Evolutionary conservation across 1,139 yeast genomes (phyloP), one percentile per base, ranked within the genome.

Genomic region (Blastobotrys aristatus): DNA sequence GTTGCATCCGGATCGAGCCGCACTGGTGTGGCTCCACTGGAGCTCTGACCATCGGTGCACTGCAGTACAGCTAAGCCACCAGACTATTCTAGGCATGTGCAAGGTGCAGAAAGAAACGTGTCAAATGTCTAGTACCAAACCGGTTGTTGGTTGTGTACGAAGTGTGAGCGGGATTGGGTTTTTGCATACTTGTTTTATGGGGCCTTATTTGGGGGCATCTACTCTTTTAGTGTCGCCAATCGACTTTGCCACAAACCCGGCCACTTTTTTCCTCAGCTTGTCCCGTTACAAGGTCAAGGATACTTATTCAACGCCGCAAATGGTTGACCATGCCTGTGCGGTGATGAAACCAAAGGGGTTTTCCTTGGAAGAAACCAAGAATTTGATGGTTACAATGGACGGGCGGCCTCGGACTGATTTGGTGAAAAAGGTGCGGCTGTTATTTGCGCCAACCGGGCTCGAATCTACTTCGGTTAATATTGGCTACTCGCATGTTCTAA

Each of bases 71-170:
- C 66, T 82, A 49, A 72, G 79, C 33, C 95, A 86, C 61, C 71
- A 73, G 36, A 76, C 79, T 40, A 71, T 92, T 13, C 67, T 92
- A 60, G 83, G 89, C 0, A 77, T 87, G 64, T 89, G 97, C 64
- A 88, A 90, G 59, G 84, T 87, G 13, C 79, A 89, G 60, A 92
- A 92, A 58, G 97, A 92, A 62, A 90, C 97, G 0, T 86, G 96
- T 59, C 92, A 87, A 56, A 73, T 92, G 69, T 76, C 82, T 8
- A 77, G 86, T 38, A 76, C 79, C 30, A 77, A 81, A 38, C 82
- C 96, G 0, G 73, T 92, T 10, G 75, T 92, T 39, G 96, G 96
- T 0, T 82, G 96, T 65, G 95, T 87, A 7, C 79, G 95, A 44
- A 94, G 90, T 57, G 78, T 89, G 0, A 69, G 78, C 2, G 97